A percentile compares a stretch with the other conserved stretches of the same genome.
These are phyloP conservation scores for Aspergillus asperescens DNA, from an alignment of 495 filamentous ascomycete genomes.

Conservation along the genomic window DNA sequence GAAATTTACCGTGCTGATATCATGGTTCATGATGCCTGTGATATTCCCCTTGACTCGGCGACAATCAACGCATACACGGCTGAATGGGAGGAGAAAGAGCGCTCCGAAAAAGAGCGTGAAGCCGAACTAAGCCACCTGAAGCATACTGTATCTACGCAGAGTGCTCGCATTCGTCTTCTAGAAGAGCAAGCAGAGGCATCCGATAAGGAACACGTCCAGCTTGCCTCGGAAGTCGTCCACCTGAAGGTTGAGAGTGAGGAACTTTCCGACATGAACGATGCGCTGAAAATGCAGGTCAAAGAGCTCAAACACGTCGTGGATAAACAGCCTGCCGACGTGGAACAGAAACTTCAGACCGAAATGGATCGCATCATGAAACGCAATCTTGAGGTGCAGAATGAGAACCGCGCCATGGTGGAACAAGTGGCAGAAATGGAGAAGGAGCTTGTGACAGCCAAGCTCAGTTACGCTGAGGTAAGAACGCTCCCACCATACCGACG, in stretches of 20 bases:
- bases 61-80: constrained; percentile 70
- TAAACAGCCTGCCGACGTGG: constrained; percentile 83
- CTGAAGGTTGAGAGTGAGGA: constrained; percentile 92
- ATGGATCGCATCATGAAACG: constrained; percentile 90
- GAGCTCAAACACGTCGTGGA: constrained; percentile 82
- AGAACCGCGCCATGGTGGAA: constrained; percentile 84
- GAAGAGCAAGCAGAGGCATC: constrained; percentile 86
- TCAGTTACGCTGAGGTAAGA: constrained; percentile 86
- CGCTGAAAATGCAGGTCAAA: constrained; percentile 70
- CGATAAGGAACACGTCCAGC: constrained; percentile 86
- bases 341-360: constrained; percentile 72
- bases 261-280: constrained; percentile 81
- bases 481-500: background rate
- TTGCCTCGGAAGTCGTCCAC: constrained; percentile 84
- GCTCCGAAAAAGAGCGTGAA: constrained; percentile 72
- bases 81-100: constrained; percentile 89
- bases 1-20: constrained; percentile 93
- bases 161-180: constrained; percentile 66
- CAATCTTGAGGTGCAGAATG: constrained; percentile 90
- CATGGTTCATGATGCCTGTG: constrained; percentile 88
- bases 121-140: constrained; percentile 72
- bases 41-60: constrained; percentile 77
- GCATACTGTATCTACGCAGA: constrained; percentile 56
- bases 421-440: constrained; percentile 93
- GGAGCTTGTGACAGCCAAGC: constrained; percentile 86